These are phyloP conservation scores for Aspergillus felis DNA, from an alignment of 2,329 filamentous ascomycete species.

Conservation along the genomic window DNA sequence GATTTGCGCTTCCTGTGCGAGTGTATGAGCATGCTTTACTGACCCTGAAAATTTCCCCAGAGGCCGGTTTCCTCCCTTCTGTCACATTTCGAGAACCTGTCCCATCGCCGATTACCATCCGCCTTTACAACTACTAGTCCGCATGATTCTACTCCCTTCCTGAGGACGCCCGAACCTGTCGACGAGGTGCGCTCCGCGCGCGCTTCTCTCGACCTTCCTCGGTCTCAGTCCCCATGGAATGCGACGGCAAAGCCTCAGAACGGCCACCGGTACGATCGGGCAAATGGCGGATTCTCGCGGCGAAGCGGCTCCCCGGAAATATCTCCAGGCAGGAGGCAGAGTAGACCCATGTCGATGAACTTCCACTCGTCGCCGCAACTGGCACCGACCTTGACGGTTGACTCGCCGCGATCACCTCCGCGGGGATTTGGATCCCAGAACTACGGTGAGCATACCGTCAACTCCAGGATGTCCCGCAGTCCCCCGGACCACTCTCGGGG, in stretches of 20 bases:
- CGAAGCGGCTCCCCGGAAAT: conserved; percentile 48
- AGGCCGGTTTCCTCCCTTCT: conserved; percentile 47
- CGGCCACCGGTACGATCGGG: conserved; percentile 15
- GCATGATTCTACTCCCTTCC: conserved; percentile 26
- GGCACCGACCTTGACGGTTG: conserved; percentile 40
- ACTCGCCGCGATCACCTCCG: conserved; percentile 43
- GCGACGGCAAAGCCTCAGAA: conserved; percentile 19
- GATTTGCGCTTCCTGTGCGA: conserved; percentile 13
- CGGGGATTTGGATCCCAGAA: conserved; percentile 43
- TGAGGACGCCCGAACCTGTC: conserved; percentile 29
- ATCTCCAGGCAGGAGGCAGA: conserved; percentile 59
- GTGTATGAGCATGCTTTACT: conserved; percentile 10
- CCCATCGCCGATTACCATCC: conserved; percentile 32
- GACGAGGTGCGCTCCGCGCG: conserved; percentile 31
- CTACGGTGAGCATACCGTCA: conserved; percentile 61
- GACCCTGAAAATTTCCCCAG: conserved; percentile 20
- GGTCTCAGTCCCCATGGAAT: conserved; percentile 38
- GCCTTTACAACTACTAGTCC: conserved; percentile 19
- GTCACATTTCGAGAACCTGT: conserved; percentile 48
- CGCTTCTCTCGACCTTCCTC: conserved; percentile 42
- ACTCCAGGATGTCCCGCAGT: conserved; percentile 31
- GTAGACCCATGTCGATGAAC: conserved; percentile 43
- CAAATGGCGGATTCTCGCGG: conserved; percentile 23
- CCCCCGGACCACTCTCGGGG: conserved; percentile 22
- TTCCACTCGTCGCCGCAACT: conserved; percentile 40